Conservation (phyloP, 2,329 filamentous ascomycete species). For the Cytospora leucostoma region DNA sequence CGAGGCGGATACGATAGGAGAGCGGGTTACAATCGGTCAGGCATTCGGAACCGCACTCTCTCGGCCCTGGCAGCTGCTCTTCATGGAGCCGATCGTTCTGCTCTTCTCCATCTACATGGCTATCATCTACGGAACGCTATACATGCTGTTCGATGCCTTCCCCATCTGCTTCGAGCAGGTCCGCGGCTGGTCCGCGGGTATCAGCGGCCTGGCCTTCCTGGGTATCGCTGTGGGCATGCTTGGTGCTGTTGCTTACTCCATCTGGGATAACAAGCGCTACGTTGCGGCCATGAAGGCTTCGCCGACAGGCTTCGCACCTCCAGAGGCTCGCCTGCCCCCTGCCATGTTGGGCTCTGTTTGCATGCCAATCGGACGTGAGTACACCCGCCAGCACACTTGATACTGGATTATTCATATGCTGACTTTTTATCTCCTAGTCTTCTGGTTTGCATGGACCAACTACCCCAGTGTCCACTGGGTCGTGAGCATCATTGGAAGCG, state of each 20-base stretch:
- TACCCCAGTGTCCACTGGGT: conserved; percentile 37
- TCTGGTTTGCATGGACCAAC: conserved; percentile 29
- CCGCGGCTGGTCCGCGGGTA: conserved; percentile 59
- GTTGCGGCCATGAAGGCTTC: conserved; percentile 42
- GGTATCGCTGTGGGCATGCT: conserved; percentile 67
- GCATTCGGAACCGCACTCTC: conserved; percentile 59
- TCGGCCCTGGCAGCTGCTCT: conserved; percentile 65
- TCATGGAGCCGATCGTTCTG: conserved; percentile 67
- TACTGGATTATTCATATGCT: background rate
- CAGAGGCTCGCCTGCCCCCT: conserved; percentile 63
- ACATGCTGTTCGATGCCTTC: conserved; percentile 57
- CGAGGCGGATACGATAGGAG: conserved; percentile 47
- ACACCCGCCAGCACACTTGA: too few relatives aligned
- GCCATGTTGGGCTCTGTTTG: conserved; percentile 58
- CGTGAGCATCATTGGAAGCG: conserved; percentile 40
- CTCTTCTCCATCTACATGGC: conserved; percentile 65
- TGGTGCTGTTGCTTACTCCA: conserved; percentile 53
- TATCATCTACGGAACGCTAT: conserved; percentile 57
- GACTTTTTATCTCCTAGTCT: conserved; percentile 7
- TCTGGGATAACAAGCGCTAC: conserved; percentile 58
- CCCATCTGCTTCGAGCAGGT: conserved; percentile 63
- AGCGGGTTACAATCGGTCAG: conserved; percentile 44
- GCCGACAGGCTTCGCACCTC: conserved; percentile 56
- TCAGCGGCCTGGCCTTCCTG: conserved; percentile 63
- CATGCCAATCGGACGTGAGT: conserved; percentile 21